Percentiles rank a stretch among this genome's conserved stretches.
Conservation (phyloP, 2,329 filamentous ascomycete species). For the Rutstroemia sp. region DNA sequence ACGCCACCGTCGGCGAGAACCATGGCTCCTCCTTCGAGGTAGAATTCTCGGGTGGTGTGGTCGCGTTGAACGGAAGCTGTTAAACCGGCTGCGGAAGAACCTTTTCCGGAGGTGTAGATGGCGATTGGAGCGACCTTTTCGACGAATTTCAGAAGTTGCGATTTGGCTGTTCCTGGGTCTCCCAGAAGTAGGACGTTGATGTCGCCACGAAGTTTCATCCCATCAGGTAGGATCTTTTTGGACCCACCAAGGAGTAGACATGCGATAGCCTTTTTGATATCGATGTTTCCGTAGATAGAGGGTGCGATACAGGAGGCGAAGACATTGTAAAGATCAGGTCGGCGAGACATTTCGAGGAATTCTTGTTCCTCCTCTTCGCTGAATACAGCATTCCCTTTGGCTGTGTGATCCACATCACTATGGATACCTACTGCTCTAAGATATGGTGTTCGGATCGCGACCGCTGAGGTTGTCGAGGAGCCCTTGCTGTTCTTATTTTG, state of each 20-base stretch:
- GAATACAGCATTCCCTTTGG: constrained; percentile 77
- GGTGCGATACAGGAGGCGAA: constrained; percentile 92
- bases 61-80: constrained; percentile 96
- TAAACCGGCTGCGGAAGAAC: constrained; percentile 92
- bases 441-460: constrained; percentile 93
- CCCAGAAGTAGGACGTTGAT: constrained; percentile 96
- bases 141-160: constrained; percentile 93
- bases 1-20: constrained; percentile 94
- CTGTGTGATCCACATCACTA: constrained; percentile 81
- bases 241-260: constrained; percentile 90
- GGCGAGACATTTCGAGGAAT: constrained; percentile 81
- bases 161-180: constrained; percentile 97
- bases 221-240: constrained; percentile 95
- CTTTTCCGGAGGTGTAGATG: constrained; percentile 98
- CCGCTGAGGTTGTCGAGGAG: constrained; percentile 65
- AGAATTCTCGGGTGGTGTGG: constrained; percentile 87
- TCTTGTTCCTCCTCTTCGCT: constrained; percentile 96
- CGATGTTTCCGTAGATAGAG: constrained; percentile 90
- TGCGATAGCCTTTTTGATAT: constrained; percentile 96
- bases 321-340: constrained; percentile 84
- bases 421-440: constrained; percentile 88
- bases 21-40: constrained; percentile 97
- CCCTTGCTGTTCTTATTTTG: constrained; percentile 84
- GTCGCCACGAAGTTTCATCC: constrained; percentile 94
- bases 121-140: constrained; percentile 94